A percentile compares a stretch with the other conserved stretches of the same genome.
These are phyloP conservation scores for Phytopythium helicoides DNA, from an alignment of 352 stramenopile species.

Conservation along the genomic window DNA sequence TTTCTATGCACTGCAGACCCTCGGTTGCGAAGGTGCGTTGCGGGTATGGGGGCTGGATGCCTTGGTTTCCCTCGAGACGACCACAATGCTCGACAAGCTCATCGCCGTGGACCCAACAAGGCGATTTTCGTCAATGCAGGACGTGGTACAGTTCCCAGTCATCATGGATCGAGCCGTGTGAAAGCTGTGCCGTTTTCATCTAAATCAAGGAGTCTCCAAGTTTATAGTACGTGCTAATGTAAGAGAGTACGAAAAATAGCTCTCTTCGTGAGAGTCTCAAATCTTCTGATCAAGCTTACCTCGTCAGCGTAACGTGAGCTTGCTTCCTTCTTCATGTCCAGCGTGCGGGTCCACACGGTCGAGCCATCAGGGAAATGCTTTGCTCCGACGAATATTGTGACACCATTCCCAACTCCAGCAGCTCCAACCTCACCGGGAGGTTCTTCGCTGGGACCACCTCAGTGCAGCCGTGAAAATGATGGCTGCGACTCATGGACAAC, in stretches of 20 bases:
- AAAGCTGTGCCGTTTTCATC: too few relatives aligned
- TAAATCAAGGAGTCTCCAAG: too few relatives aligned
- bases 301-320: too few relatives aligned
- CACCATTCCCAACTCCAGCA: too few relatives aligned
- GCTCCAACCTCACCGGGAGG: too few relatives aligned
- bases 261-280: too few relatives aligned
- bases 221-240: too few relatives aligned
- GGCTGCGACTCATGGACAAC: neutral
- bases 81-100: slow-evolving; percentile 10
- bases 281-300: too few relatives aligned
- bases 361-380: neutral
- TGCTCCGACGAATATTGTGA: too few relatives aligned
- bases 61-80: slow-evolving; percentile 3
- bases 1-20: slow-evolving; percentile 10
- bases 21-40: slow-evolving; percentile 19
- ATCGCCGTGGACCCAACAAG: slow-evolving; percentile 4
- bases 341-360: neutral
- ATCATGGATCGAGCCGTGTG: neutral
- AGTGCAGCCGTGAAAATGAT: too few relatives aligned
- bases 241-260: too few relatives aligned
- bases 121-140: slow-evolving; percentile 3
- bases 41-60: slow-evolving; percentile 20
- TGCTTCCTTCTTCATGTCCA: neutral
- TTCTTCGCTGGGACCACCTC: too few relatives aligned
- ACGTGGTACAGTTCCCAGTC: neutral